Evolutionary conservation across 2,329 filamentous ascomycete genomes (phyloP), one percentile per base, ranked within the genome.

Genomic region (Taxawa tesnikishii): DNA sequence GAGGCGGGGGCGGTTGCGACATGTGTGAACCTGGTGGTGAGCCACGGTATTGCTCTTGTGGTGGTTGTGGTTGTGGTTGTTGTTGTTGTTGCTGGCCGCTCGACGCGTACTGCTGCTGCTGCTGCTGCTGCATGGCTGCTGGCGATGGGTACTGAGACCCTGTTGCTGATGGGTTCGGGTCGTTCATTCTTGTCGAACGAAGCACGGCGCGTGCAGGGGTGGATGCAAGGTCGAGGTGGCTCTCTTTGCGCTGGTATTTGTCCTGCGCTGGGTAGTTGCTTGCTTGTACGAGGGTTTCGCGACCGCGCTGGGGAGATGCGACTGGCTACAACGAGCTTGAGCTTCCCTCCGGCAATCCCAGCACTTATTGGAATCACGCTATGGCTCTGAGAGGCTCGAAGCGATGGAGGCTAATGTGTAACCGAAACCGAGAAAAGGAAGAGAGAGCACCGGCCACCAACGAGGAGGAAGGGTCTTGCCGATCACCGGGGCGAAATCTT

Each of bases 1-100:
- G 24, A 11, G 32, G 34, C 26, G 24, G 24, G 10, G 32, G 32
- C 16, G 32, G 32, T 26, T 33, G 32, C 32, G 32, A 25, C 32
- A 33, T 33, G 26, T 23, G 8, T n/a, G 19, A 8, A 23, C 8
- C n/a, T 8, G 19, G 19, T 23, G 19, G 19, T 23, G 19, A 23
- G 19, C 8, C 19, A 8, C n/a, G 19, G 19, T 23, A 23, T 8
- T 8, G 8, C 19, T 23, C 19, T 23, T 8, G n/a, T n/a, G n/a
- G n/a, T n/a, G n/a, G n/a, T n/a, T n/a, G n/a, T n/a, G n/a, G n/a
- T n/a, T n/a, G n/a, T n/a, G n/a, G n/a, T n/a, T n/a, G n/a, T n/a
- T n/a, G n/a, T n/a, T n/a, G 19, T 8, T 23, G 19, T 23, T 23
- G 19, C 19, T 23, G 19, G n/a, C 19, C 19, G 19, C n/a, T 23